These are phyloP conservation scores for Solanum commersonii DNA, from an alignment of 257 asterid species.

Conservation along the genomic window DNA sequence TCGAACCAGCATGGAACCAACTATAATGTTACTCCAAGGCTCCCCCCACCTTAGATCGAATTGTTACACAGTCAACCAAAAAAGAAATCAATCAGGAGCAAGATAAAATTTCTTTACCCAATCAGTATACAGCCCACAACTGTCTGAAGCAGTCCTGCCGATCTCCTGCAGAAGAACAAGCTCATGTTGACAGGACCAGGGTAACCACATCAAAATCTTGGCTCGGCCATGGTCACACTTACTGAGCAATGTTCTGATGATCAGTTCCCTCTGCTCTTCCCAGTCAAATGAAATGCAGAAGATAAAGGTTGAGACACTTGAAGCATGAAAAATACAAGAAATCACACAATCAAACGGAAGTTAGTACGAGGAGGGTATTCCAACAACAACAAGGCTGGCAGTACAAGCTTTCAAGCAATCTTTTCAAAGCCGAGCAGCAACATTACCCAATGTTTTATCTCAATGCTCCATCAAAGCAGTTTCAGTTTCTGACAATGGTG, in stretches of 20 bases:
- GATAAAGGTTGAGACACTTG: neutral
- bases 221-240: neutral
- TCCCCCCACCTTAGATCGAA: neutral
- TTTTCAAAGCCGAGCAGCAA: conserved; percentile 21
- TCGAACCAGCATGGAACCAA: neutral
- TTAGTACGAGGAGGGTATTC: conserved; percentile 1
- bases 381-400: neutral
- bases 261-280: neutral
- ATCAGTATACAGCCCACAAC: neutral
- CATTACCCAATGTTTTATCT: conserved; percentile 14
- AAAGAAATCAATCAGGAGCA: neutral
- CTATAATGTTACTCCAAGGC: neutral
- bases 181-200: neutral
- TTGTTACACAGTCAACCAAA: neutral
- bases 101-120: neutral
- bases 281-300: neutral
- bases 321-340: conserved; percentile 4
- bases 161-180: neutral
- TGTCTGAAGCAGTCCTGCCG: neutral
- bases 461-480: conserved; percentile 90
- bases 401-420: conserved; percentile 2
- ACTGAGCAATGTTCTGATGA: neutral
- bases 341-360: conserved; percentile 1
- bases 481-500: conserved; percentile 96
- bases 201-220: neutral